phyloP scores from a whole-genome alignment of 768 basidiomycete genomes.

The Russula vinacea region DNA sequence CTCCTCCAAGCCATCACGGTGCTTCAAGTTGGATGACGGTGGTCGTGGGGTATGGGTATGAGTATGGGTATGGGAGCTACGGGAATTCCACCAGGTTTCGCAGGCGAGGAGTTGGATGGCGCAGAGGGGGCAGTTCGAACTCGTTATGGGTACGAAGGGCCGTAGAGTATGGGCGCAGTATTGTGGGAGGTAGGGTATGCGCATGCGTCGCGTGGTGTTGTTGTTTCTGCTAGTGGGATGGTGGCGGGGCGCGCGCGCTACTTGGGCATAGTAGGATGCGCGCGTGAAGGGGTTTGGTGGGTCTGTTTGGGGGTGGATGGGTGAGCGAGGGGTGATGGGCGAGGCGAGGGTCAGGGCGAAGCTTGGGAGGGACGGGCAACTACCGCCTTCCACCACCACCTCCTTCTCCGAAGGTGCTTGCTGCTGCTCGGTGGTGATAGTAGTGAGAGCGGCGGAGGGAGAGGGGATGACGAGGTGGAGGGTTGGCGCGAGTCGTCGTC shows the following conservation, averaged over 20 bases:
- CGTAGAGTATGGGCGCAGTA: constrained; percentile 3
- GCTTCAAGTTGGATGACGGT: too few relatives aligned
- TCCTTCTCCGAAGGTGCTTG: too few relatives aligned
- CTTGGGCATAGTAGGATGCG: neutral
- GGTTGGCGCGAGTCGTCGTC: neutral
- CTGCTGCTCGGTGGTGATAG: neutral
- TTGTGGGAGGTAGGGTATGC: constrained; percentile 15
- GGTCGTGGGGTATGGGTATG: too few relatives aligned
- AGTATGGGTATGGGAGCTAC: too few relatives aligned
- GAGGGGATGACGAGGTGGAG: constrained; percentile 8
- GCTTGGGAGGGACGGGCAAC: neutral
- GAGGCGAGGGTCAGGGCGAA: neutral
- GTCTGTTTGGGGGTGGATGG: neutral
- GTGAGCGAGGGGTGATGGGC: neutral
- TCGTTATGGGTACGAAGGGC: neutral
- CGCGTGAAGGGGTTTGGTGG: neutral
- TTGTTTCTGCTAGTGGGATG: too few relatives aligned
- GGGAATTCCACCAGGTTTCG: constrained; percentile 12
- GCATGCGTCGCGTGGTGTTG: neutral
- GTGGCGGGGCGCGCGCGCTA: neutral
- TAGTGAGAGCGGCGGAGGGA: neutral
- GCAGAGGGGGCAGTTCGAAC: neutral
- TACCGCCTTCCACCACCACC: neutral
- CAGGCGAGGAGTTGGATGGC: constrained; percentile 12
- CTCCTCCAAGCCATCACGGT: too few relatives aligned